These are phyloP conservation scores for Striga hermonthica DNA, from an alignment of 305 asterid genomes.

Conservation along the genomic window DNA sequence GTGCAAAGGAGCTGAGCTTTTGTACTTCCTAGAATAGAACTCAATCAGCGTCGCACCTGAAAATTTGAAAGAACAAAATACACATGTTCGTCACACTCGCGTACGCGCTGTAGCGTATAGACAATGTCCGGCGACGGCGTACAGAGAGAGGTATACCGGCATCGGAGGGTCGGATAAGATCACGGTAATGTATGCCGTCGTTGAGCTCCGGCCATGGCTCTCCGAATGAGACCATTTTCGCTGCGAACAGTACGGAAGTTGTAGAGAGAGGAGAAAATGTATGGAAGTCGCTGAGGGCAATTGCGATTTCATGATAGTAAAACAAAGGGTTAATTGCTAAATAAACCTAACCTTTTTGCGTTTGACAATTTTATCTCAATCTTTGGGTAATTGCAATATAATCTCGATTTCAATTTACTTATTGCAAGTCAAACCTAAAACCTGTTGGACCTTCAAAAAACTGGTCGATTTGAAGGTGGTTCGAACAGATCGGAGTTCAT, in stretches of 20 bases:
- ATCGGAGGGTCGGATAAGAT: conserved; percentile 50
- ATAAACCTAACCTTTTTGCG: no score
- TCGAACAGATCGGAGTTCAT: no score
- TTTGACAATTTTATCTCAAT: no score
- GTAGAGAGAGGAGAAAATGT: no score
- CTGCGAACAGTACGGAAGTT: neutral
- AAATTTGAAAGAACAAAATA: conserved; percentile 14
- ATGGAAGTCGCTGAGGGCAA: no score
- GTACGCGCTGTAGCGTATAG: neutral
- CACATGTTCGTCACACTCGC: neutral
- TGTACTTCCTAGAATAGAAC: conserved; percentile 64
- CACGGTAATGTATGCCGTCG: conserved; percentile 71
- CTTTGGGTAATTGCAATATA: no score
- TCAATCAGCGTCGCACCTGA: conserved; percentile 66
- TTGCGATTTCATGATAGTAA: no score
- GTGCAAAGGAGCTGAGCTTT: conserved; percentile 71
- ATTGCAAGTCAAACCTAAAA: no score
- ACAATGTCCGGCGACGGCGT: conserved; percentile 7
- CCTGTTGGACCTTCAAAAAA: no score
- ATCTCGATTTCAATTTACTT: no score
- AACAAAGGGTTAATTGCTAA: no score
- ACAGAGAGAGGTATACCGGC: conserved; percentile 41
- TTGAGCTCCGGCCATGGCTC: conserved; percentile 80
- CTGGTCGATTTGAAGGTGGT: no score
- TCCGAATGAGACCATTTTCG: conserved; percentile 49